These are phyloP conservation scores for Boletellus sp. DNA, from an alignment of 768 basidiomycete species.

Conservation along the genomic window DNA sequence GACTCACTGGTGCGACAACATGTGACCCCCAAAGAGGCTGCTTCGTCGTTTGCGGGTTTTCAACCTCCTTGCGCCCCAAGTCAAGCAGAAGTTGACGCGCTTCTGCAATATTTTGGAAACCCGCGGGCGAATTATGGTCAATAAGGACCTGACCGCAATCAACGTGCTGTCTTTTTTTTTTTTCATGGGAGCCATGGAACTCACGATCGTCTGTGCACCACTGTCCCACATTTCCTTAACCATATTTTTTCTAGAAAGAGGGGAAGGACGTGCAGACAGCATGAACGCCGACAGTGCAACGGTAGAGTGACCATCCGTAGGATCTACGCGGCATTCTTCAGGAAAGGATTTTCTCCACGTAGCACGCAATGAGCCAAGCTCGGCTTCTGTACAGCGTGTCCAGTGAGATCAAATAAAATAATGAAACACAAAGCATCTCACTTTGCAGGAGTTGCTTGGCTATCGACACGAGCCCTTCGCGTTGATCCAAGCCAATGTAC, in stretches of 20 bases:
- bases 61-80: conserved; percentile 57
- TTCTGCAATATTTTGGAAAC: conserved; percentile 76
- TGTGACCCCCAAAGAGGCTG: conserved; percentile 56
- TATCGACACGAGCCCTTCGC: conserved; percentile 64
- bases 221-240: conserved; percentile 90
- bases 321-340: conserved; percentile 41
- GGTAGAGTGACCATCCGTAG: conserved; percentile 44
- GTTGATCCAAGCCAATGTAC: conserved; percentile 77
- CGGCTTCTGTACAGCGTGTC: conserved; percentile 39
- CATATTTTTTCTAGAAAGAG: conserved; percentile 57
- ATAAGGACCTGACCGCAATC: conserved; percentile 62
- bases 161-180: conserved; percentile 7
- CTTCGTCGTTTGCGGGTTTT: conserved; percentile 39
- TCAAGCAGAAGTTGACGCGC: conserved; percentile 71
- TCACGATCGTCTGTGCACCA: conserved; percentile 78
- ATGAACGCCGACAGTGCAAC: conserved; percentile 85
- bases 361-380: conserved; percentile 42
- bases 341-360: conserved; percentile 59
- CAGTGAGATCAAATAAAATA: conserved; percentile 5
- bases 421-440: conserved; percentile 27
- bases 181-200: background rate
- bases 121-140: conserved; percentile 72
- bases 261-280: conserved; percentile 66
- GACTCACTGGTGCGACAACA: conserved; percentile 83
- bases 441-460: conserved; percentile 61